Conservation (phyloP, 2,329 filamentous ascomycete species). For the Xylogone sp. region DNA sequence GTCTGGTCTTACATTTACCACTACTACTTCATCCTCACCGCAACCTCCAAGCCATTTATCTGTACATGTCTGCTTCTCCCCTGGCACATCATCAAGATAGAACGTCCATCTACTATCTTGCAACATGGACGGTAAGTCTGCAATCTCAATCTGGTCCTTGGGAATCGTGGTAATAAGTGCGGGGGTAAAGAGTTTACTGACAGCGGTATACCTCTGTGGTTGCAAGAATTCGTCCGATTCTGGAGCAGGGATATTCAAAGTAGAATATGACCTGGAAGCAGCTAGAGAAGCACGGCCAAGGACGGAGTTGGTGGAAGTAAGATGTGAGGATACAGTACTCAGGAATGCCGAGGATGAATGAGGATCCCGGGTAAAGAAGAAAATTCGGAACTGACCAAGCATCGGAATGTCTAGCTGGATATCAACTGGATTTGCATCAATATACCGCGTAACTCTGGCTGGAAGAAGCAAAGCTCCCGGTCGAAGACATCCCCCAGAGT, state of each 20-base stretch:
- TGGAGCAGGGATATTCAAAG: slow-evolving; percentile 52
- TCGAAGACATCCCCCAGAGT: slow-evolving; percentile 38
- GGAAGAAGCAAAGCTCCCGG: slow-evolving; percentile 47
- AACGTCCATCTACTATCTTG: slow-evolving; percentile 68
- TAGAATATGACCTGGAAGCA: slow-evolving; percentile 58
- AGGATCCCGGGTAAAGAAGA: slow-evolving; percentile 65
- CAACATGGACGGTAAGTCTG: slow-evolving; percentile 57
- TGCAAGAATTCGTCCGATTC: slow-evolving; percentile 63
- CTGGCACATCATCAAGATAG: slow-evolving; percentile 63
- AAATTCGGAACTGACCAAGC: slow-evolving; percentile 73
- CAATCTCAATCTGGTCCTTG: slow-evolving; percentile 61
- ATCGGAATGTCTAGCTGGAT: slow-evolving; percentile 75
- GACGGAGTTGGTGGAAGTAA: slow-evolving; percentile 49
- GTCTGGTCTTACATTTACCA: slow-evolving; percentile 68
- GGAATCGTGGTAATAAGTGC: slow-evolving; percentile 62
- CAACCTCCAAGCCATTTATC: slow-evolving; percentile 64
- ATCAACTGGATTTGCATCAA: slow-evolving; percentile 75
- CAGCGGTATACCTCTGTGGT: slow-evolving; percentile 64
- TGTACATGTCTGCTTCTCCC: slow-evolving; percentile 57
- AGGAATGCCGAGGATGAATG: slow-evolving; percentile 54
- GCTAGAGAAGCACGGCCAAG: slow-evolving; percentile 56
- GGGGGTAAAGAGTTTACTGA: slow-evolving; percentile 68
- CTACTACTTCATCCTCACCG: slow-evolving; percentile 51
- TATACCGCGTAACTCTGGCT: slow-evolving; percentile 67
- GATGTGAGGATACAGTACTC: slow-evolving; percentile 50